phyloP scores from a whole-genome alignment of 2,329 filamentous ascomycete species.

The Fusarium austroafricanum region DNA sequence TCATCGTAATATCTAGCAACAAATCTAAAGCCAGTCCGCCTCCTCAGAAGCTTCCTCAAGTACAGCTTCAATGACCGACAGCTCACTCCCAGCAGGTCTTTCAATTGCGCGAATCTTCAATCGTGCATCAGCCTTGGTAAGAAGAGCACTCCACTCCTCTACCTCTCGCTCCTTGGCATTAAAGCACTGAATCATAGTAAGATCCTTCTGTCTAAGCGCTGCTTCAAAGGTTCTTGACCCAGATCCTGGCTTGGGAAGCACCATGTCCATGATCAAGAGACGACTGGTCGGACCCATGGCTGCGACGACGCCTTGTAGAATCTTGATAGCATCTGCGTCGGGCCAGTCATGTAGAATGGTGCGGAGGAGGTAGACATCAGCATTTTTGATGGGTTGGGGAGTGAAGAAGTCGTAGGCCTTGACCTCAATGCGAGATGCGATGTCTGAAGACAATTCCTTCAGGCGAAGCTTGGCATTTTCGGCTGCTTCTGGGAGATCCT shows the following conservation, averaged over 20 bases:
- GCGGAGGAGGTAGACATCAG: slow-evolving; percentile 50
- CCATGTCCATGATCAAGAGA: slow-evolving; percentile 40
- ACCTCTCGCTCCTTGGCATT: slow-evolving; percentile 28
- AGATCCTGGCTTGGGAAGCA: slow-evolving; percentile 29
- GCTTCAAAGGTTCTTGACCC: slow-evolving; percentile 13
- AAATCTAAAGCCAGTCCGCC: neutral
- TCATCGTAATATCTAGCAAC: neutral
- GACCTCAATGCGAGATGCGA: slow-evolving; percentile 43
- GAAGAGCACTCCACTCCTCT: slow-evolving; percentile 23
- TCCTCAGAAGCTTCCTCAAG: neutral
- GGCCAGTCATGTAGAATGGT: slow-evolving; percentile 53
- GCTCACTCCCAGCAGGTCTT: slow-evolving; percentile 24
- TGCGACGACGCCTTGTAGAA: slow-evolving; percentile 35
- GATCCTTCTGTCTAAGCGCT: slow-evolving; percentile 27
- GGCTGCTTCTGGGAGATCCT: slow-evolving; percentile 46
- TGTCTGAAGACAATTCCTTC: slow-evolving; percentile 23
- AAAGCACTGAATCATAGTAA: slow-evolving; percentile 41
- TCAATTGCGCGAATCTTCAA: slow-evolving; percentile 21
- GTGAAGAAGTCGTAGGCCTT: slow-evolving; percentile 50
- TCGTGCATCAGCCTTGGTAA: slow-evolving; percentile 7
- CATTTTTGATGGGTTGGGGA: slow-evolving; percentile 44
- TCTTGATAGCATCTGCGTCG: slow-evolving; percentile 49
- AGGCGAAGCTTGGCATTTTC: slow-evolving; percentile 19
- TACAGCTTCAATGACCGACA: slow-evolving; percentile 25
- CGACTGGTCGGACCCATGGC: slow-evolving; percentile 11